Evolutionary conservation across 129 eudicot species (phyloP).

Genomic region (Rutidosis leptorrhynchoides): DNA sequence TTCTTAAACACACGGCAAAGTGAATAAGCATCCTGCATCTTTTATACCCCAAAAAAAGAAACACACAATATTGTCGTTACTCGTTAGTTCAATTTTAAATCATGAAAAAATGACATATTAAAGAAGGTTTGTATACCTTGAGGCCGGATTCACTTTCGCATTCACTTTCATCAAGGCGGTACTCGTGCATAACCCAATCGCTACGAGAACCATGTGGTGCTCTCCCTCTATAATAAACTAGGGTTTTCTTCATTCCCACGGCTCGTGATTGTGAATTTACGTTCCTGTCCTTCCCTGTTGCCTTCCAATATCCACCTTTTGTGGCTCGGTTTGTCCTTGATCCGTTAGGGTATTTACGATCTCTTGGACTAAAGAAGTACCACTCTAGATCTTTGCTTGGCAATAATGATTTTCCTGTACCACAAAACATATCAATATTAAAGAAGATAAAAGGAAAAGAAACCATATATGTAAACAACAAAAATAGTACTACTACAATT

Average conservation of each 20-base stretch:
- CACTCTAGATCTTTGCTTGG: conserved; percentile 98
- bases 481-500: no score
- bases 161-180: conserved; percentile 83
- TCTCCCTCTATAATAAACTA: conserved; percentile 92
- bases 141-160: conserved; percentile 74
- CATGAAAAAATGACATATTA: no score
- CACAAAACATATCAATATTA: background rate
- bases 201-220: conserved; percentile 97
- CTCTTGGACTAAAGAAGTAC: conserved; percentile 96
- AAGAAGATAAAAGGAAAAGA: background rate
- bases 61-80: no score
- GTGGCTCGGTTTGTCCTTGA: conserved; percentile 95
- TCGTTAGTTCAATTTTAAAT: no score
- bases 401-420: conserved; percentile 70
- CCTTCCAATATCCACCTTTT: conserved; percentile 95
- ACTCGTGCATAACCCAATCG: conserved; percentile 98
- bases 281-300: conserved; percentile 90
- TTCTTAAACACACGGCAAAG: conserved; percentile 92
- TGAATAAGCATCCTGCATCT: conserved; percentile 86
- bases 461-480: conserved; percentile 1
- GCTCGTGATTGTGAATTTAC: conserved; percentile 75
- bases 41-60: conserved; percentile 15
- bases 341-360: conserved; percentile 92
- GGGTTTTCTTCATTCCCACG: conserved; percentile 96
- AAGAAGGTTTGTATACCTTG: conserved; percentile 54